Base-by-base conservation (phyloP, 176 grass and related monocot species). In the Aegilops umbellulata region DNA sequence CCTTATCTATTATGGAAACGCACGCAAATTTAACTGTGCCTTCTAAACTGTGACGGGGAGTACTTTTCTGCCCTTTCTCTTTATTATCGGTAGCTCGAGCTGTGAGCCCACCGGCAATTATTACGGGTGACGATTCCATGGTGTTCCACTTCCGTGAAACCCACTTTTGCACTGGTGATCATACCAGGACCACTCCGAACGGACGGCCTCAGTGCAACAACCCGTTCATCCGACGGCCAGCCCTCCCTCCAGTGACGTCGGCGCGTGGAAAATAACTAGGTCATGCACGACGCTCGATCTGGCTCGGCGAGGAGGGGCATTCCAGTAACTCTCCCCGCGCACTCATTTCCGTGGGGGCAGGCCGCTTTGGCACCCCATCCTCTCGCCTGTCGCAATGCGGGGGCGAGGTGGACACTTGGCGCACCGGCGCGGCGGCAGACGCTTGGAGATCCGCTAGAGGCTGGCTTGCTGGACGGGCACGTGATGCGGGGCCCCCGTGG, bases 241-340 rank as follows among this genome's bases (percentile, higher is more conserved):
- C 16, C 1, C 3, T 27, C 1, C 26, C 34, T 70, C 67, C 1
- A 3, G 8, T 26, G 71, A 38, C 65, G 81, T 66, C 2, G 25
- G 78, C 22, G 2, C 4, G 22, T 22, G 31, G 74, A 86, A 86
- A 88, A 86, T 86, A 83, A 90, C 88, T 76, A 29, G 69, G 5
- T 20, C 17, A 30, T 65, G 26, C 7, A 47, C 17, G 0, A 26
- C 73, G 34, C 49, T 65, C 63, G 15, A 13, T 31, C 62, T 29
- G 27, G 13, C 14, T 31, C 32, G 3, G 14, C 2, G 4, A 64
- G 53, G 19, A 57, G 78, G 86, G 80, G 85, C 22, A 41, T 32
- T 77, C n/a, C 12, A 3, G 89, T 89, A 91, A 91, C 11, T 73
- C 58, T 15, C 36, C 1, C 4, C 15, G 25, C 14, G 11, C 41